Evolutionary conservation across 257 asterid species (phyloP).

Genomic region (Solanum medicagineum): DNA sequence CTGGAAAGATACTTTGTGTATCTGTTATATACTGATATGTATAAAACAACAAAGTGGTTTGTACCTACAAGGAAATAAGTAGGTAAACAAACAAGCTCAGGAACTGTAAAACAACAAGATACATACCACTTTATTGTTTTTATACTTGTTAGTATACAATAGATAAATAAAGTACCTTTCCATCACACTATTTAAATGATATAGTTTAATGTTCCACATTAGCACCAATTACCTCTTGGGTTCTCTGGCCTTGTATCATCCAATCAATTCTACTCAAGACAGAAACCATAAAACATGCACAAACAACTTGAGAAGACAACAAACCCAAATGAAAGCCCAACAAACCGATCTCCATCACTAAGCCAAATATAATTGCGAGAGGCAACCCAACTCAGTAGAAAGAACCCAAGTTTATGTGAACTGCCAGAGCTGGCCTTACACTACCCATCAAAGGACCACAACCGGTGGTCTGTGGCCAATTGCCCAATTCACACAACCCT

Average conservation of each 20-base stretch:
- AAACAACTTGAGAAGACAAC: slow-evolving; percentile 37
- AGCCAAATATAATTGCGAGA: slow-evolving; percentile 35
- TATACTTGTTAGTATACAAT: background rate
- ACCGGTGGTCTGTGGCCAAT: slow-evolving; percentile 61
- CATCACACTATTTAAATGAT: background rate
- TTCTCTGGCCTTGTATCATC: slow-evolving; percentile 29
- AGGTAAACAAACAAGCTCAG: background rate
- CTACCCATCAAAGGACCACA: slow-evolving; percentile 69
- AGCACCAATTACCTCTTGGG: slow-evolving; percentile 26
- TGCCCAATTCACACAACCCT: slow-evolving; percentile 67
- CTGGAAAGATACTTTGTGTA: no score
- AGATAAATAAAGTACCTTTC: background rate
- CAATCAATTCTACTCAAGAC: slow-evolving; percentile 39
- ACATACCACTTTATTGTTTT: background rate
- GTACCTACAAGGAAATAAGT: no score
- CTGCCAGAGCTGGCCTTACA: slow-evolving; percentile 44
- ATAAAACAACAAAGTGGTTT: no score
- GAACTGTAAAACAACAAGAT: background rate
- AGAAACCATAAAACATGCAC: slow-evolving; percentile 27
- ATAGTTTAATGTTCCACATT: background rate
- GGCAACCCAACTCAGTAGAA: slow-evolving; percentile 61
- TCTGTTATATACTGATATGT: no score
- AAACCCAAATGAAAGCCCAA: slow-evolving; percentile 54
- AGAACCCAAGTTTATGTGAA: slow-evolving; percentile 37
- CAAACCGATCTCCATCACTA: slow-evolving; percentile 29